These are phyloP conservation scores for Butyriboletus loyo DNA, from an alignment of 768 basidiomycete genomes.

Conservation along the genomic window DNA sequence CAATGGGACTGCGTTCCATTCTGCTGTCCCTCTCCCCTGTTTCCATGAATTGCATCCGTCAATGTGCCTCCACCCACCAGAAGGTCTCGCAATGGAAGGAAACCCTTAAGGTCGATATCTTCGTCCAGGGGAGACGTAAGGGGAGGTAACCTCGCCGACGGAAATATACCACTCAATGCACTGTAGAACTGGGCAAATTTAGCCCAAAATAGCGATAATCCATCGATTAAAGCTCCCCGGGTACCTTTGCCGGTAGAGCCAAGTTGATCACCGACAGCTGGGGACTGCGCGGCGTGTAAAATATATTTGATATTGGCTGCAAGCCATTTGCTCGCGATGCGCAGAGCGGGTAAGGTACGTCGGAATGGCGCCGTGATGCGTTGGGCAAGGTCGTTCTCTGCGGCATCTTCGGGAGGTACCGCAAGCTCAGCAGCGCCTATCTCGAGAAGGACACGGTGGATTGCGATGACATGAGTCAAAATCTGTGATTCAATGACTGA, in stretches of 20 bases:
- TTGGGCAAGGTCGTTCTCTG: conserved; percentile 65
- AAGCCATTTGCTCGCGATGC: conserved; percentile 90
- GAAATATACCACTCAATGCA: conserved; percentile 65
- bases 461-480: conserved; percentile 61
- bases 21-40: conserved; percentile 22
- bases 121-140: conserved; percentile 75
- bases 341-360: conserved; percentile 79
- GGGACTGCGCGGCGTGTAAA: conserved; percentile 39
- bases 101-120: conserved; percentile 86
- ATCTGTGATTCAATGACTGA: conserved; percentile 60
- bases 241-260: conserved; percentile 14
- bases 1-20: conserved; percentile 29
- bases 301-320: conserved; percentile 71
- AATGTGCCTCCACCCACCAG: conserved; percentile 36
- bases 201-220: conserved; percentile 62
- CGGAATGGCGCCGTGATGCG: conserved; percentile 84
- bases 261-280: conserved; percentile 17
- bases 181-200: conserved; percentile 65
- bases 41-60: conserved; percentile 14
- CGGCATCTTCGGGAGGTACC: conserved; percentile 50
- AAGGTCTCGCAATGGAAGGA: conserved; percentile 71
- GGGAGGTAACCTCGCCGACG: conserved; percentile 53
- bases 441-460: conserved; percentile 62
- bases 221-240: conserved; percentile 28
- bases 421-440: conserved; percentile 62